Percentiles rank a stretch among this genome's conserved stretches.
phyloP scores from a whole-genome alignment of 352 stramenopile genomes.

The Globisporangium middletonii region DNA sequence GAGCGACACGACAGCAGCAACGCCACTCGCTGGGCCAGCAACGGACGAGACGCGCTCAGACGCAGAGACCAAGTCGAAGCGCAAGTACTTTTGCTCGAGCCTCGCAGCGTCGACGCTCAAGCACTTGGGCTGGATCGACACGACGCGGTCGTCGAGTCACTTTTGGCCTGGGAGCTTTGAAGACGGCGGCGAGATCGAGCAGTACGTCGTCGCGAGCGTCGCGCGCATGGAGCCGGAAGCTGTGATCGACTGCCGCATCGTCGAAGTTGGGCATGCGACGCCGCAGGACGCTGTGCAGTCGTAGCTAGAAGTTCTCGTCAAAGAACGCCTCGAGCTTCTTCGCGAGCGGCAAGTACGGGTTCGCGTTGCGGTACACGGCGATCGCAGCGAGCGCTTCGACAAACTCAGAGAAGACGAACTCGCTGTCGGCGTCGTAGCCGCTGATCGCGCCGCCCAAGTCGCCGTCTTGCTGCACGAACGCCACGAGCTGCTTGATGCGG shows the following conservation, averaged over 20 bases:
- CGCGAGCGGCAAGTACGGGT: constrained; percentile 66
- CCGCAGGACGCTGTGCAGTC: constrained; percentile 15
- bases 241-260: constrained; percentile 72
- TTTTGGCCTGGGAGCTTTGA: constrained; percentile 86
- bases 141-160: constrained; percentile 57
- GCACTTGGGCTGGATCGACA: constrained; percentile 70
- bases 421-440: constrained; percentile 51
- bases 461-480: constrained; percentile 72
- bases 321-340: constrained; percentile 79
- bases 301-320: constrained; percentile 58
- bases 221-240: constrained; percentile 43
- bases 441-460: constrained; percentile 41
- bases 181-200: constrained; percentile 68
- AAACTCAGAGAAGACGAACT: constrained; percentile 81
- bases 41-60: not conserved
- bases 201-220: constrained; percentile 37
- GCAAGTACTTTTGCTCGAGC: constrained; percentile 86
- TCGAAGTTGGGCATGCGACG: constrained; percentile 68
- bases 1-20: not conserved
- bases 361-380: constrained; percentile 68
- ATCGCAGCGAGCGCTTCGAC: constrained; percentile 68
- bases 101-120: constrained; percentile 75
- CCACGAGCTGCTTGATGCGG: constrained; percentile 72
- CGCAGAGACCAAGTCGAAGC: constrained; percentile 18
- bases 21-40: constrained; percentile 3